Percentiles rank a stretch among this genome's conserved stretches.
Conservation (phyloP, 2,329 filamentous ascomycete genomes). For the Colletotrichum simmondsii region DNA sequence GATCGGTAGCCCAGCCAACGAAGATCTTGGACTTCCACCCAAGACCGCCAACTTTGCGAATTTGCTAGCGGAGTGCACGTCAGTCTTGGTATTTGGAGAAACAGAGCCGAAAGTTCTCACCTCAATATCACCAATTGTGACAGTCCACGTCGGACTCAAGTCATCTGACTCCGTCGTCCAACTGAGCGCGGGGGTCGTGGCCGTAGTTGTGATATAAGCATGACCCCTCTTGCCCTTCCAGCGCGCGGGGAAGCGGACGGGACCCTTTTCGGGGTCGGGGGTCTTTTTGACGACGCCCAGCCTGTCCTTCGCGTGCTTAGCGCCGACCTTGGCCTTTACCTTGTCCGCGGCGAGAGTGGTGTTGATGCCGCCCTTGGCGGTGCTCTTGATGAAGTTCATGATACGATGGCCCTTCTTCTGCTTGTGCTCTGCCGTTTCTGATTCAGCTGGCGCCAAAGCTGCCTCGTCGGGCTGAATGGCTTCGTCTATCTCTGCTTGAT, state of each 20-base stretch:
- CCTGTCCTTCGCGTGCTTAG: constrained; percentile 73
- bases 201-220: constrained; percentile 74
- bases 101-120: background rate
- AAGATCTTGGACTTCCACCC: constrained; percentile 89
- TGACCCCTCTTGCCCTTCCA: constrained; percentile 78
- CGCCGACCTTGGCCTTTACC: constrained; percentile 73
- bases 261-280: constrained; percentile 65
- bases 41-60: constrained; percentile 83
- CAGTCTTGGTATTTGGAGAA: background rate
- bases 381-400: constrained; percentile 74
- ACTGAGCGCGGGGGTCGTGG: constrained; percentile 75
- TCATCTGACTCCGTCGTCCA: constrained; percentile 68
- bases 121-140: constrained; percentile 76
- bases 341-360: constrained; percentile 78
- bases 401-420: constrained; percentile 58
- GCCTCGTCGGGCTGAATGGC: constrained; percentile 63
- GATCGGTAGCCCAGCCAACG: constrained; percentile 80
- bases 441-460: constrained; percentile 54
- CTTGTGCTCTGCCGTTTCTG: constrained; percentile 57
- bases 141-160: constrained; percentile 73
- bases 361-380: constrained; percentile 77
- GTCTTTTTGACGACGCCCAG: constrained; percentile 71
- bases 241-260: constrained; percentile 80
- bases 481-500: constrained; percentile 71
- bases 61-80: constrained; percentile 51